Base-by-base conservation (phyloP, 495 filamentous ascomycete genomes). In the Aspergillus egyptiacus region DNA sequence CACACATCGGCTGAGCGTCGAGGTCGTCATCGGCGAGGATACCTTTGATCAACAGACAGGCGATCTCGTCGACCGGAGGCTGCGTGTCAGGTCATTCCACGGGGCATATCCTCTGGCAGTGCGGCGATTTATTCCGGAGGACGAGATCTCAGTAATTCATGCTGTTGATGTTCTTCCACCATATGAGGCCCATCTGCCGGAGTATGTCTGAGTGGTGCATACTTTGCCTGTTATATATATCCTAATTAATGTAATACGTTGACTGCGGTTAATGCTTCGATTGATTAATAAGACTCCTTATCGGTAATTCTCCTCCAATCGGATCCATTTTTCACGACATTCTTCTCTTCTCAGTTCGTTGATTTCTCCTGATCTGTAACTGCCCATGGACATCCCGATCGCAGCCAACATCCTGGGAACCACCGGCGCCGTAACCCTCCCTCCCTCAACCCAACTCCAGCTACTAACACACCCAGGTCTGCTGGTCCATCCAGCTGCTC, bases 401-500 rank as follows among this genome's bases (percentile, higher is more conserved):
- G 40, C 40, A 5, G 40, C 40, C 11, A 43, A 43, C 27, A 43
- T 43, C 14, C 40, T 43, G 11, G 40, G 40, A 10, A 43, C 40
- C 1, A 32, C 15, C 1, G 40, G 40, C 25, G 40, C 40, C 2
- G 40, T 43, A 20, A 40, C 13, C 2, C n/a, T 20, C 13, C 25
- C 7, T 9, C 2, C 9, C 18, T 9, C 6, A 28, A 4, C n/a
- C 11, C 5, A 13, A 17, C 1, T 25, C 5, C 2, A 2, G 5
- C 41, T 33, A 33, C 32, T 17, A 13, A 14, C 3, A 33, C 19
- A 9, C 9, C 2, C 30, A 46, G 42, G 11, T 46, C 30, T 77
- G 75, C 57, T 81, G 77, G 77, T 79, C 73, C 28, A 62, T 80
- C 35, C 72, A 85, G 75, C 71, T 85, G 24, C 66, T 84, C 23